These are phyloP conservation scores for Orbilia oligospora DNA, from an alignment of 2,329 filamentous ascomycete genomes.

Conservation along the genomic window DNA sequence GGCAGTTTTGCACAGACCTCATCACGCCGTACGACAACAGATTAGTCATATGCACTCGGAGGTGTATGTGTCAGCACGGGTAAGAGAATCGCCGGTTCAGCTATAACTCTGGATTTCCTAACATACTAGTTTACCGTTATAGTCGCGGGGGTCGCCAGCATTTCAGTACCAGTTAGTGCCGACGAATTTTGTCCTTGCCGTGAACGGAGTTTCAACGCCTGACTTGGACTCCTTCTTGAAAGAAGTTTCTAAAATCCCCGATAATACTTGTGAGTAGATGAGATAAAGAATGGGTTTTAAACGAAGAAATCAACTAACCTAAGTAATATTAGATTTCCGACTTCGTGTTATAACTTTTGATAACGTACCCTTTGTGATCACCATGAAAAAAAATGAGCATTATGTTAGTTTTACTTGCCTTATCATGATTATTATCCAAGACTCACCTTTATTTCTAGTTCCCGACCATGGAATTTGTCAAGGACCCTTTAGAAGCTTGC, in stretches of 20 bases:
- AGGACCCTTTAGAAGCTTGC: constrained; percentile 73
- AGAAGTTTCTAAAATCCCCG: constrained; percentile 87
- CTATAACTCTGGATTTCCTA: not conserved
- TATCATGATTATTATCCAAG: not conserved
- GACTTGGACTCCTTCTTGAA: constrained; percentile 84
- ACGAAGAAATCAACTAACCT: not conserved
- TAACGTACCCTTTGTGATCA: constrained; percentile 98
- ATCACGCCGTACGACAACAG: constrained; percentile 96
- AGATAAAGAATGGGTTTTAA: not conserved
- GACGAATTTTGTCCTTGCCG: constrained; percentile 97
- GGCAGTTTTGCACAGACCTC: constrained; percentile 90
- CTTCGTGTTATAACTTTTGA: constrained; percentile 98
- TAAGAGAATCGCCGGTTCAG: constrained; percentile 63
- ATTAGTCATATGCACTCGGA: constrained; percentile 97
- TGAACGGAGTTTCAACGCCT: constrained; percentile 88
- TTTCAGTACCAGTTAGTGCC: constrained; percentile 93
- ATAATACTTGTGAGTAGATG: constrained; percentile 83
- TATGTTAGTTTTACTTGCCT: constrained; percentile 72
- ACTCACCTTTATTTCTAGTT: constrained; percentile 67
- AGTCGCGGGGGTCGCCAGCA: constrained; percentile 82
- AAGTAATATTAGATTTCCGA: constrained; percentile 79
- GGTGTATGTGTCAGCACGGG: constrained; percentile 90
- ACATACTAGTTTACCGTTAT: constrained; percentile 14
- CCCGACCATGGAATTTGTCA: constrained; percentile 79
- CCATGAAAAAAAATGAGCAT: constrained; percentile 99